Evolutionary conservation across 1,284 basidiomycete species (phyloP).

Genomic region (Ganoderma multipileum): DNA sequence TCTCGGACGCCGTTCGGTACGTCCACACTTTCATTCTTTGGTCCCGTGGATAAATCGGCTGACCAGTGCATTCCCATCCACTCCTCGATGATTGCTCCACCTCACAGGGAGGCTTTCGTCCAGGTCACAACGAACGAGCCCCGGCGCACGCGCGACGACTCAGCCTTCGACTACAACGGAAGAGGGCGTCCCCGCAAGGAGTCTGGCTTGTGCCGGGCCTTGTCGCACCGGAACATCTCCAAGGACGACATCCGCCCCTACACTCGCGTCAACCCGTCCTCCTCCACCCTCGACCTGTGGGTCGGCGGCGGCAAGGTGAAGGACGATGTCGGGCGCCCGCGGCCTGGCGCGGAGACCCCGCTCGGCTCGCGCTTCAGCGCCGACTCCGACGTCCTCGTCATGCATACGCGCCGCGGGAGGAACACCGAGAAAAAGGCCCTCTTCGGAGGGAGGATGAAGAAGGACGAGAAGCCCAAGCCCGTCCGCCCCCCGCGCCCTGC

Average conservation of each 20-base stretch:
- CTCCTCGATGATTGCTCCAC: not conserved
- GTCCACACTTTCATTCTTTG: not conserved
- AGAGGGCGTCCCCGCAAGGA: slow-evolving; percentile 13
- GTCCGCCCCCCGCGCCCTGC: slow-evolving; percentile 14
- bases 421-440: not conserved
- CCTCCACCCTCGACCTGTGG: slow-evolving; percentile 9
- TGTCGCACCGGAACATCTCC: slow-evolving; percentile 19
- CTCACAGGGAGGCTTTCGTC: not conserved
- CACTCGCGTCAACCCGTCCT: slow-evolving; percentile 12
- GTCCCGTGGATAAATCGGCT: not conserved
- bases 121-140: not conserved
- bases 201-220: slow-evolving; percentile 5
- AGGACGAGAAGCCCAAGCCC: not conserved
- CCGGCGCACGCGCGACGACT: slow-evolving; percentile 4
- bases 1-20: slow-evolving; percentile 5
- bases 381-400: not conserved
- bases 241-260: slow-evolving; percentile 30
- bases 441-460: not conserved
- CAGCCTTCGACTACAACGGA: slow-evolving; percentile 22
- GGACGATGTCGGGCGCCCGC: not conserved
- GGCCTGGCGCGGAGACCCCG: not conserved
- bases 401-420: not conserved
- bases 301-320: slow-evolving; percentile 10
- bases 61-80: not conserved
- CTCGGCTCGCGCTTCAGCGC: not conserved